Conservation (phyloP, 768 basidiomycete genomes). For the Filobasidium floriforme region DNA sequence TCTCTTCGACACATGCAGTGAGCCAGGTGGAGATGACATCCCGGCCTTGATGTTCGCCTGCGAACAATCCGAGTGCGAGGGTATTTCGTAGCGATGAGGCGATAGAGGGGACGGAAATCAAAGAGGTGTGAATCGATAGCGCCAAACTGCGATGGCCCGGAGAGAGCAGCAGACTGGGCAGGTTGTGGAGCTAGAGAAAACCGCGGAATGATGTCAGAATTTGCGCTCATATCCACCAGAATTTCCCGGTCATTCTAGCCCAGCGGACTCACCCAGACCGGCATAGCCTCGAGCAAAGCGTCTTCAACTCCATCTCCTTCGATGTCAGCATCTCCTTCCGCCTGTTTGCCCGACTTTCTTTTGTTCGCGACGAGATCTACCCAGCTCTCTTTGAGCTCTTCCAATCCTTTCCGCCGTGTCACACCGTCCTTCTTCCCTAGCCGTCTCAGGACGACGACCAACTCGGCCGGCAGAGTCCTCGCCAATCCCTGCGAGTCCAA, state of each 20-base stretch:
- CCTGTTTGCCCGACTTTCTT: not conserved
- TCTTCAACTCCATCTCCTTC: constrained; percentile 49
- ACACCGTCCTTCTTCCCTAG: constrained; percentile 83
- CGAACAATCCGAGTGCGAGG: constrained; percentile 35
- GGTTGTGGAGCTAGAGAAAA: constrained; percentile 70
- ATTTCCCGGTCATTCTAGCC: not conserved
- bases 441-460: constrained; percentile 70
- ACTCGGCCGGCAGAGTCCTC: constrained; percentile 64
- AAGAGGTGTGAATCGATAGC: constrained; percentile 58
- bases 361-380: constrained; percentile 44
- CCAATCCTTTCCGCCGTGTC: constrained; percentile 74
- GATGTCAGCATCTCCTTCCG: not conserved
- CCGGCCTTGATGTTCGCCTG: constrained; percentile 38
- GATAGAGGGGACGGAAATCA: constrained; percentile 55
- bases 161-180: constrained; percentile 72
- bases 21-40: constrained; percentile 45
- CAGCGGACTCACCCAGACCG: constrained; percentile 72
- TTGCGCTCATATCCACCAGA: not conserved
- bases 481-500: constrained; percentile 75
- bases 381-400: constrained; percentile 68
- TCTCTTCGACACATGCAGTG: constrained; percentile 42
- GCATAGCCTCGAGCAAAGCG: constrained; percentile 48
- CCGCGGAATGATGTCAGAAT: not conserved
- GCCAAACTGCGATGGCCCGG: constrained; percentile 63
- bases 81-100: constrained; percentile 44